Percentiles rank a stretch among this genome's conserved stretches.
These are phyloP conservation scores for Parachlorella kessleri DNA, from an alignment of 139 green algal genomes.

Conservation along the genomic window DNA sequence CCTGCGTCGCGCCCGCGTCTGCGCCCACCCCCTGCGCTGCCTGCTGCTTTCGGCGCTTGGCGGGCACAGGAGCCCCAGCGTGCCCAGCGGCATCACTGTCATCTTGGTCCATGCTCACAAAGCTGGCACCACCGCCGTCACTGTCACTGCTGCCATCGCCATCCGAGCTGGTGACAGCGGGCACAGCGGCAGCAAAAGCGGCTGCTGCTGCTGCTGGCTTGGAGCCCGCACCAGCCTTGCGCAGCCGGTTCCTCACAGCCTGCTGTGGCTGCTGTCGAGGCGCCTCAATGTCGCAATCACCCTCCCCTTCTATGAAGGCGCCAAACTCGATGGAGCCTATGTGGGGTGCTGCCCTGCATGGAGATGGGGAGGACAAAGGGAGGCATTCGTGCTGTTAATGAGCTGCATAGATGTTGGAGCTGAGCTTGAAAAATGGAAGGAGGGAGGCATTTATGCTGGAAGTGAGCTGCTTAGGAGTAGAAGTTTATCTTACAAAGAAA, in stretches of 20 bases:
- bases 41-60: background rate
- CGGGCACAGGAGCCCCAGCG: background rate
- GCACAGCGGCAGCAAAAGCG: background rate
- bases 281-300: background rate
- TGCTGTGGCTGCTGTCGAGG: background rate
- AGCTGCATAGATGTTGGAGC: background rate
- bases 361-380: background rate
- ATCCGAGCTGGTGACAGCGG: background rate
- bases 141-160: background rate
- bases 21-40: too few species aligned
- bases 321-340: background rate
- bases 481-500: background rate
- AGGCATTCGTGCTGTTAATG: background rate
- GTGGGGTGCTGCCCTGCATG: background rate
- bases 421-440: background rate
- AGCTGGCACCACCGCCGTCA: slow-evolving; percentile 6
- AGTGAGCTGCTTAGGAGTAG: background rate
- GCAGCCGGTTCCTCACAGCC: background rate
- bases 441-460: background rate
- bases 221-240: background rate
- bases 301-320: background rate
- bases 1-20: too few species aligned
- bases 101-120: slow-evolving; percentile 7
- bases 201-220: background rate
- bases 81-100: background rate